phyloP scores from a whole-genome alignment of 148 eudicot species.

The Heliosperma pusillum region DNA sequence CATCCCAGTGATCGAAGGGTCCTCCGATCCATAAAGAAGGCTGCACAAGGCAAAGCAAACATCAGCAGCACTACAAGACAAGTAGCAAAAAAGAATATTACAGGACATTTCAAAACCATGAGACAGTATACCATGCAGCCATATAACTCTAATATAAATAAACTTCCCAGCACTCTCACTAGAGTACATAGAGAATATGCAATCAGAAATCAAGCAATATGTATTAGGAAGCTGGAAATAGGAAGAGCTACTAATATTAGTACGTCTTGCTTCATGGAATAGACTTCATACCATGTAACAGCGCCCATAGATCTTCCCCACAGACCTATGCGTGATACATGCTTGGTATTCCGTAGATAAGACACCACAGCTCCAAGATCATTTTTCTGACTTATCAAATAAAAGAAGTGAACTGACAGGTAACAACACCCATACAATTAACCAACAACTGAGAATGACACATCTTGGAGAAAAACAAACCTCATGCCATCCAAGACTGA shows the following conservation, averaged over 20 bases:
- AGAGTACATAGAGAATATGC: background rate
- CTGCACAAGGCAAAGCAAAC: constrained; percentile 42
- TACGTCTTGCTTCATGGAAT: constrained; percentile 9
- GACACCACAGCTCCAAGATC: constrained; percentile 84
- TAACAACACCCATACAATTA: background rate
- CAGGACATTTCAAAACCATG: background rate
- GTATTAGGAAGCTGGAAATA: constrained; percentile 10
- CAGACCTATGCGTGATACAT: constrained; percentile 68
- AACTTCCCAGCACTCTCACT: constrained; percentile 9
- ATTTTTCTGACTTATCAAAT: constrained; percentile 55
- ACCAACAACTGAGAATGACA: background rate
- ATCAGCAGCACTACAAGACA: background rate
- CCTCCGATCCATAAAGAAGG: constrained; percentile 93
- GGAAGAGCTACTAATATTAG: background rate
- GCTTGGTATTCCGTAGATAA: constrained; percentile 51
- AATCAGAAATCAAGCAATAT: background rate
- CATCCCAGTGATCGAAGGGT: constrained; percentile 90
- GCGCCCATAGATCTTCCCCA: constrained; percentile 99
- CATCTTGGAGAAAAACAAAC: constrained; percentile 28
- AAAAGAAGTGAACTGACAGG: constrained; percentile 14
- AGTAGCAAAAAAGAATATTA: background rate
- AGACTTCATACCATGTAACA: constrained; percentile 63
- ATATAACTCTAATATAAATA: background rate
- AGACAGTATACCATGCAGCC: background rate
- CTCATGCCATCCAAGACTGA: constrained; percentile 98